Evolutionary conservation across 805 yeast species (phyloP), one percentile per base, ranked within the genome.

Genomic region (Wickerhamiella cacticola): DNA sequence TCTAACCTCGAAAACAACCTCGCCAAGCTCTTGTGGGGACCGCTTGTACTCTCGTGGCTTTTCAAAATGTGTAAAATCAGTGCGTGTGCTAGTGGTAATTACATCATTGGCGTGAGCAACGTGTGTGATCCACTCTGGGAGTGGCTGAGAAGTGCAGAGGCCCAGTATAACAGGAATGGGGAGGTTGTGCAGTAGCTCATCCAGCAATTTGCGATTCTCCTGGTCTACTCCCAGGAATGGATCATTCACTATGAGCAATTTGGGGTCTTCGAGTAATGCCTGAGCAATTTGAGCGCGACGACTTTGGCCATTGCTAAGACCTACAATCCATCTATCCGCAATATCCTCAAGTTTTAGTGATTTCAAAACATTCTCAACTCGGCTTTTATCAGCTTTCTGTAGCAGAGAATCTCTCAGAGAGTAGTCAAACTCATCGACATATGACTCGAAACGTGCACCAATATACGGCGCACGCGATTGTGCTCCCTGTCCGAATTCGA

Each of bases 181-280:
- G 12, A 77, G 57, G 2, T 59, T 55, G 6, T 57, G 52, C 46
- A 85, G 64, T 0, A 80, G 74, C 0, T 66, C 58, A 15, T 85
- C 75, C 16, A 89, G 84, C 6, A 73, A 63, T 1, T 63, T 51
- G 0, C 84, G 68, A 10, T 94, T 88, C 1, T 63, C 59, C 0
- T 95, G 92, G 58, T 89, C 98, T 15, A 89, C 68, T 0, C 97
- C 98, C 35, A 92, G 63, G 56, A 87, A 89, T 8, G 96, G 96
- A 57, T 92, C 97, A 62, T 92, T 97, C 16, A 89, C 71, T 3
- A 89, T 60, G 46, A 87, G 64, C 25, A 87, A 54, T 39, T 69
- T 67, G 0, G 96, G 95, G 28, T 73, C 66, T 40, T 69, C 68
- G 48, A 85, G 70, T 38, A 92, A 56, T 0, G 87, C 78, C 51